Percentiles rank a stretch among this genome's conserved stretches.
Conservation (phyloP, 2,329 filamentous ascomycete genomes). For the Trichophyton benhamiae region DNA sequence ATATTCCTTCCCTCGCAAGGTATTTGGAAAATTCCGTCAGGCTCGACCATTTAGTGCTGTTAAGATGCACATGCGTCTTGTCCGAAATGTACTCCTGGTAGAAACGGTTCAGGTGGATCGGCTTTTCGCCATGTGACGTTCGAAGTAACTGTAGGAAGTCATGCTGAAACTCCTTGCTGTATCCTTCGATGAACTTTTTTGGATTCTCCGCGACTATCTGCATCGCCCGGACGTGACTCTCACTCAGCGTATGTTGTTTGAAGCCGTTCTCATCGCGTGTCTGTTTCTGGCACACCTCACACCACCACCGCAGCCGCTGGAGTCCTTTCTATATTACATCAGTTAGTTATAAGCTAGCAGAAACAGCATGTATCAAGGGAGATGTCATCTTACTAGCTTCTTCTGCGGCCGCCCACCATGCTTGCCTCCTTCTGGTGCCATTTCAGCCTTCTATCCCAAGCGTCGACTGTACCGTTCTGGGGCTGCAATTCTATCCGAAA, state of each 20-base stretch:
- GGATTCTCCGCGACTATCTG: constrained; percentile 76
- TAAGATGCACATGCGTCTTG: constrained; percentile 86
- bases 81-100: constrained; percentile 73
- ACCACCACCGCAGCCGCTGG: constrained; percentile 66
- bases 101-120: constrained; percentile 3
- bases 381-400: not conserved
- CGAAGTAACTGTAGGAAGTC: constrained; percentile 67
- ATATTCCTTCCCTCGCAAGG: constrained; percentile 75
- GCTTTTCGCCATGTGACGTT: constrained; percentile 60
- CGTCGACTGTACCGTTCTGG: not conserved
- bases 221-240: constrained; percentile 84
- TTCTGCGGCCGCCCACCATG: not conserved
- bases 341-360: not conserved
- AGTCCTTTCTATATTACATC: not conserved
- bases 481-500: too few species aligned
- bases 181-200: constrained; percentile 71
- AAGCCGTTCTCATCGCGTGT: constrained; percentile 81
- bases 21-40: constrained; percentile 84
- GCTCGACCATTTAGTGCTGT: constrained; percentile 76
- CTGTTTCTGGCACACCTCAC: constrained; percentile 65
- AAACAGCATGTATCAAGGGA: not conserved
- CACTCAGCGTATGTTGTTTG: constrained; percentile 71
- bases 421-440: not conserved
- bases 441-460: not conserved
- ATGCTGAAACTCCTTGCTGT: constrained; percentile 64